Base-by-base conservation (phyloP, 371 early-diverging fungal genomes). In the Lichtheimia hyalospora region DNA sequence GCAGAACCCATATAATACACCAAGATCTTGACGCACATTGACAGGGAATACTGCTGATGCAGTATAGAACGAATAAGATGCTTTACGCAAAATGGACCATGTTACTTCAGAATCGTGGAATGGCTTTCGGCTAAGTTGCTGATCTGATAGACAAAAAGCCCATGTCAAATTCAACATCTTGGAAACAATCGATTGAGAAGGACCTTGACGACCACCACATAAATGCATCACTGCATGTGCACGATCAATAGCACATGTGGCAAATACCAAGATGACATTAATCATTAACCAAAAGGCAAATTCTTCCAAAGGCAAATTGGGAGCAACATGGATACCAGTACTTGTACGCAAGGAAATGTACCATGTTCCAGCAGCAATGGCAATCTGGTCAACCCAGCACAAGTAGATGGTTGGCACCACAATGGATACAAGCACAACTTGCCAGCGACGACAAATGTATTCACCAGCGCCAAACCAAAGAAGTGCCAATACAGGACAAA, bases 231-330 rank as follows among this genome's bases (percentile, higher is more conserved):
- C 61, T n/a, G 82, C 67, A 42, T 69, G 68, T 7, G 80, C 71
- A 12, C 82, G 77, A 43, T 88, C 85, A 28, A 83, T 64, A 1
- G 85, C 83, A 54, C 82, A 68, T 5, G 75, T 69, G n/a, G 83
- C 88, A 75, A 79, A 81, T 5, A 88, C 86, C 44, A 86, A 55
- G 52, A 88, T 74, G 14, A 67, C 63, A 44, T 85, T 84, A 56
- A 84, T 80, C 14, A 86, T 28, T 12, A 71, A 34, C 55, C 86
- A 88, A 57, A 88, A 88, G 62, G 77, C 58, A 23, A 77, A 79
- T 64, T 88, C 89, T 64, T 88, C 89, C 20, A 88, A 34, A 1
- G 89, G 89, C 1, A 88, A 61, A 54, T 77, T 56, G 8, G 68
- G 67, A 0, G 65, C 67, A 2, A 83, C 67, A 59, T 83, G 66